Evolutionary conservation across 2,329 filamentous ascomycete species (phyloP).

Genomic region (Fulvia fulva): DNA sequence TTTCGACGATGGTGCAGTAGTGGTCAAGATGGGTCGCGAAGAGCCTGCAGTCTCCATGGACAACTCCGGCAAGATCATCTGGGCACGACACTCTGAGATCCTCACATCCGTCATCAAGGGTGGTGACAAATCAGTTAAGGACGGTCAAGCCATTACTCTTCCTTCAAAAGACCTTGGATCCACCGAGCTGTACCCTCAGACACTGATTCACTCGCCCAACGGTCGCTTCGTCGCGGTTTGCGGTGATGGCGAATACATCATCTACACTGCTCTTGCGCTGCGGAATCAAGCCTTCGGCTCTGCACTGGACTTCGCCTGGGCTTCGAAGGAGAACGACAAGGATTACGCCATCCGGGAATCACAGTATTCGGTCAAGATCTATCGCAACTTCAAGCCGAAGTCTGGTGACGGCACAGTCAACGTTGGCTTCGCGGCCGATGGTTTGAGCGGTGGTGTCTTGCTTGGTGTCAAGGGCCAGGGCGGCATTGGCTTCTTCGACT

Average conservation of each 20-base stretch:
- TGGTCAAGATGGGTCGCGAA: slow-evolving; percentile 95
- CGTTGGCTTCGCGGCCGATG: slow-evolving; percentile 92
- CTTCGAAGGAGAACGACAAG: slow-evolving; percentile 93
- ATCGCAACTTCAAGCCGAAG: slow-evolving; percentile 96
- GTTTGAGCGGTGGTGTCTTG: slow-evolving; percentile 80
- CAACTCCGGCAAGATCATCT: slow-evolving; percentile 88
- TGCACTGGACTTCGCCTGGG: slow-evolving; percentile 95
- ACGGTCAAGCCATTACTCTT: slow-evolving; percentile 79
- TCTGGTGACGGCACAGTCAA: slow-evolving; percentile 68
- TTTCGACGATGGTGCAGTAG: slow-evolving; percentile 95
- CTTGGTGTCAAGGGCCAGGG: slow-evolving; percentile 94
- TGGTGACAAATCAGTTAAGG: slow-evolving; percentile 77
- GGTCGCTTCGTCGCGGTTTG: slow-evolving; percentile 85
- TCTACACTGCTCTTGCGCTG: slow-evolving; percentile 94
- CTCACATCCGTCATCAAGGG: slow-evolving; percentile 93
- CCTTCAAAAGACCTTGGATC: slow-evolving; percentile 92
- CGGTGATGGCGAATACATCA: slow-evolving; percentile 97
- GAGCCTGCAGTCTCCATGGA: slow-evolving; percentile 99
- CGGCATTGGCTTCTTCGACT: slow-evolving; percentile 94
- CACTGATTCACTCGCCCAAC: slow-evolving; percentile 91
- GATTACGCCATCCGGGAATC: slow-evolving; percentile 98
- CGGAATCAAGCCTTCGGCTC: slow-evolving; percentile 97
- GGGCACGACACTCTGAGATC: slow-evolving; percentile 92
- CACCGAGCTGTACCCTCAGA: slow-evolving; percentile 95
- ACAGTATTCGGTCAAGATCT: slow-evolving; percentile 88